Evolutionary conservation across 2,329 filamentous ascomycete species (phyloP).

Genomic region (Mariannaea sp.): DNA sequence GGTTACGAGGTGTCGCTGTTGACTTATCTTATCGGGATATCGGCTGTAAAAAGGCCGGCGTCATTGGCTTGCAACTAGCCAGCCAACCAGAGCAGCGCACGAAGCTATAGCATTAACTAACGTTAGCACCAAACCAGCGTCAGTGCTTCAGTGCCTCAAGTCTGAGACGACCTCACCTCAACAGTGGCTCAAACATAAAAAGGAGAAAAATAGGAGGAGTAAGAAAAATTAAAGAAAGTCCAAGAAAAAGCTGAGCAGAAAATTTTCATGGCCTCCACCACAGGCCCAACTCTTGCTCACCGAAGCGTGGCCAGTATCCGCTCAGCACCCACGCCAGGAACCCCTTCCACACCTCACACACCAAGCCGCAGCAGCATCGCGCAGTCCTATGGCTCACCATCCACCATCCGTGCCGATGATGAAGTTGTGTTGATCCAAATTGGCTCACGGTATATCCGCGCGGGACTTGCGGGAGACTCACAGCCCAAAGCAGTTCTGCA

Average conservation of each 20-base stretch:
- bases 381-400: conserved; percentile 62
- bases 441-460: conserved; percentile 76
- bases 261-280: conserved; percentile 49
- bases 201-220: too few species aligned
- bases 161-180: conserved; percentile 9
- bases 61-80: conserved; percentile 18
- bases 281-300: conserved; percentile 56
- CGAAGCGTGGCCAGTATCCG: conserved; percentile 64
- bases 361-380: conserved; percentile 60
- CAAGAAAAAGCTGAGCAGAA: neutral
- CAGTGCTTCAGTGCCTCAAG: conserved; percentile 18
- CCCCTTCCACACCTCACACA: conserved; percentile 62
- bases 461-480: conserved; percentile 86
- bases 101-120: conserved; percentile 21
- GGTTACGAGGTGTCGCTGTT: conserved; percentile 37
- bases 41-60: conserved; percentile 37
- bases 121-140: conserved; percentile 24
- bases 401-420: conserved; percentile 74
- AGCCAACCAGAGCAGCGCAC: conserved; percentile 32
- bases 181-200: neutral
- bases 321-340: conserved; percentile 44
- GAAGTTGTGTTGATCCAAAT: conserved; percentile 84
- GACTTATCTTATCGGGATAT: conserved; percentile 37
- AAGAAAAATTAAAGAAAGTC: neutral
- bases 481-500: conserved; percentile 71